These are phyloP conservation scores for Fusarium setosum DNA, from an alignment of 2,329 filamentous ascomycete genomes.

Conservation along the genomic window DNA sequence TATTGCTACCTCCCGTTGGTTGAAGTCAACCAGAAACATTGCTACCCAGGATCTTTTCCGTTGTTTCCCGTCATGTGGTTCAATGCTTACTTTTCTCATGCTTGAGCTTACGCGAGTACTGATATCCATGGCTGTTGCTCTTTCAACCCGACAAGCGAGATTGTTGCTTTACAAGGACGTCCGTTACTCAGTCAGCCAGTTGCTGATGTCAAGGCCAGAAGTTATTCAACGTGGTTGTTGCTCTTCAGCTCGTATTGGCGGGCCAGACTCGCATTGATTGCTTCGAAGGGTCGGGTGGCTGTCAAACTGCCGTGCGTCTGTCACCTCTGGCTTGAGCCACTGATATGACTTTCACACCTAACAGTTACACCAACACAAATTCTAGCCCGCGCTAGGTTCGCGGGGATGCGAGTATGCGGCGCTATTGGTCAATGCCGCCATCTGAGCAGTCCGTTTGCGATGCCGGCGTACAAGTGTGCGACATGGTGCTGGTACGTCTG, in stretches of 20 bases:
- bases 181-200: background rate
- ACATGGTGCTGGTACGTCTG: slow-evolving; percentile 13
- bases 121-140: background rate
- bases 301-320: slow-evolving; percentile 8
- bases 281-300: background rate
- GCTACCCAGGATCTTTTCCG: background rate
- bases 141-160: background rate
- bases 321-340: slow-evolving; percentile 29
- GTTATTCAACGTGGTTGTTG: background rate
- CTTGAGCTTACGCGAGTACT: background rate
- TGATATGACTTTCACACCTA: slow-evolving; percentile 3
- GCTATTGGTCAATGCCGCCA: slow-evolving; percentile 28
- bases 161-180: background rate
- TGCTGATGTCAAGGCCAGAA: background rate
- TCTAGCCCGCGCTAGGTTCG: slow-evolving; percentile 20
- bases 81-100: too few relatives aligned
- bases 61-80: too few relatives aligned
- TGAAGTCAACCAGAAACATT: slow-evolving; percentile 12
- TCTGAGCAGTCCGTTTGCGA: slow-evolving; percentile 3
- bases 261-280: background rate
- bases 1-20: slow-evolving; percentile 6
- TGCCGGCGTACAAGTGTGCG: slow-evolving; percentile 10
- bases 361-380: slow-evolving; percentile 14
- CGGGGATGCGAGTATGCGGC: slow-evolving; percentile 24
- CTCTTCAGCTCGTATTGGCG: background rate